Evolutionary conservation across 331 rosid genomes (phyloP).

Genomic region (Pyracantha coccinea): DNA sequence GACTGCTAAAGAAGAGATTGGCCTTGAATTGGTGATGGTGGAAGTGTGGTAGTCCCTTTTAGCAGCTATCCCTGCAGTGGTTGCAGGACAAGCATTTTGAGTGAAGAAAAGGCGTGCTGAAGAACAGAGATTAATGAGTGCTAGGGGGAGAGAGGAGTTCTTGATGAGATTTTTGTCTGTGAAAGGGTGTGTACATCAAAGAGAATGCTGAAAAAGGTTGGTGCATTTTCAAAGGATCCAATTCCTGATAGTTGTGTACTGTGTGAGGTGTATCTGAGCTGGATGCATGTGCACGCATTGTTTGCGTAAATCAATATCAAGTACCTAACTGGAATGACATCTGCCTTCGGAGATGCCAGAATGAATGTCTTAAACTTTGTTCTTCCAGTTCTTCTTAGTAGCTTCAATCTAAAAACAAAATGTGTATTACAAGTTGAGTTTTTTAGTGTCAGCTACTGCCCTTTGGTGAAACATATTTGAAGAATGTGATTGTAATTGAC

Average conservation of each 20-base stretch:
- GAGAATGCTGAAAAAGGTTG: slow-evolving; percentile 86
- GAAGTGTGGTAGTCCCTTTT: slow-evolving; percentile 88
- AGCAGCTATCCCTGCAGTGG: slow-evolving; percentile 71
- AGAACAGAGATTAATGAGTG: slow-evolving; percentile 59
- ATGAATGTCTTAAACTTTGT: slow-evolving; percentile 81
- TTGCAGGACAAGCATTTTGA: slow-evolving; percentile 74
- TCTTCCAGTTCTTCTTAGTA: slow-evolving; percentile 26
- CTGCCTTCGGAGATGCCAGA: slow-evolving; percentile 90
- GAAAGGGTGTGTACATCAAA: slow-evolving; percentile 92
- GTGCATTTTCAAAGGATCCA: slow-evolving; percentile 87
- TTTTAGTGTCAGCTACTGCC: not conserved
- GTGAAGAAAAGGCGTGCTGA: slow-evolving; percentile 57
- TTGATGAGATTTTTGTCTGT: slow-evolving; percentile 75
- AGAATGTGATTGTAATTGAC: not conserved
- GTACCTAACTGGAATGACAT: slow-evolving; percentile 87
- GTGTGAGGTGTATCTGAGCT: slow-evolving; percentile 86
- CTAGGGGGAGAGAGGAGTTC: slow-evolving; percentile 80
- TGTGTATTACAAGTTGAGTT: not conserved
- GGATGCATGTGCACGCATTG: slow-evolving; percentile 46
- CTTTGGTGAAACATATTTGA: not conserved
- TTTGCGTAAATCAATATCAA: slow-evolving; percentile 33
- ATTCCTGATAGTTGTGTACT: slow-evolving; percentile 92
- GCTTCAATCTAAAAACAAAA: not conserved
- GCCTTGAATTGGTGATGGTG: slow-evolving; percentile 43
- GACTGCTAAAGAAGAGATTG: slow-evolving; percentile 11